A percentile compares a stretch with the other conserved stretches of the same genome.
Evolutionary conservation across 805 yeast species (phyloP).

Genomic region (Saccharomycopsis vini): DNA sequence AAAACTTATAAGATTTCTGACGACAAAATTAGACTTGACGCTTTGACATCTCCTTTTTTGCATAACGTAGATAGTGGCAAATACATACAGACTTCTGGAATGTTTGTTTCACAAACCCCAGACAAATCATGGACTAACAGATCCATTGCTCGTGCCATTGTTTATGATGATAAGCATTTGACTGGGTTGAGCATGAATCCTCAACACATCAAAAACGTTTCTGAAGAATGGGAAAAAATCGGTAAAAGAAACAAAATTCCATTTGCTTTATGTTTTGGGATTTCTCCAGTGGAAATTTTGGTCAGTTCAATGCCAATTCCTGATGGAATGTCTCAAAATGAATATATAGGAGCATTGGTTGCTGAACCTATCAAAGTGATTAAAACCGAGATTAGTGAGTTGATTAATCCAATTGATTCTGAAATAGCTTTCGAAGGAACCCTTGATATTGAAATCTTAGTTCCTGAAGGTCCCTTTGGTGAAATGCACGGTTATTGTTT

Average conservation of each 20-base stretch:
- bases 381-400: neutral
- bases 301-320: conserved; percentile 3
- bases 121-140: neutral
- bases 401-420: neutral
- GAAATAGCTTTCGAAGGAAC: conserved; percentile 1
- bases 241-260: conserved; percentile 1
- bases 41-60: neutral
- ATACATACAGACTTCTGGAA: conserved; percentile 1
- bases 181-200: conserved; percentile 2
- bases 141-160: neutral
- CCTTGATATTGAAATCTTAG: neutral
- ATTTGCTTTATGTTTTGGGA: neutral
- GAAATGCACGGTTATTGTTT: neutral
- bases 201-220: neutral
- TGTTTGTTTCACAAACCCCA: conserved; percentile 1
- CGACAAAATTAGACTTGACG: neutral
- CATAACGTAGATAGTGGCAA: conserved; percentile 1
- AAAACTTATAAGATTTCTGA: neutral
- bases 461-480: neutral
- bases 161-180: neutral
- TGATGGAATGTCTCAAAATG: neutral
- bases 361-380: conserved; percentile 1
- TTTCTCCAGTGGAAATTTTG: neutral
- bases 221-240: neutral
- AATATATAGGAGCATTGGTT: neutral